phyloP scores from a whole-genome alignment of 768 basidiomycete genomes.

The Pulveroboletus sp. region DNA sequence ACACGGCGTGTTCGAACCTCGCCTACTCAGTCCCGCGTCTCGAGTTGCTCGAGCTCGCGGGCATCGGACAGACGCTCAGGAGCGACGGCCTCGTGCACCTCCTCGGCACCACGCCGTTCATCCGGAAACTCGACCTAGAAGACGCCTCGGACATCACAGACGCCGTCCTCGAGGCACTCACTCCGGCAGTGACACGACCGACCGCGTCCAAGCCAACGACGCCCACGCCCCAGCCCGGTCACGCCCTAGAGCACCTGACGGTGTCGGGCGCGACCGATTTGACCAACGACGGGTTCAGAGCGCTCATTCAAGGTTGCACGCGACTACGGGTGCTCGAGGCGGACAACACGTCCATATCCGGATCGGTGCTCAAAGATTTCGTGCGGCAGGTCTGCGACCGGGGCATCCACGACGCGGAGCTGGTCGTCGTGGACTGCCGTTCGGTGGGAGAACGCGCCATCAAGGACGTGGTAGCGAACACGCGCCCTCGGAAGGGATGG shows the following conservation, averaged over 20 bases:
- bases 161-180: conserved; percentile 60
- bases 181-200: conserved; percentile 35
- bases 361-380: conserved; percentile 61
- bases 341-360: conserved; percentile 74
- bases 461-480: conserved; percentile 54
- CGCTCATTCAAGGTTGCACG: conserved; percentile 61
- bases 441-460: conserved; percentile 57
- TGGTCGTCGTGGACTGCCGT: conserved; percentile 76
- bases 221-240: conserved; percentile 51
- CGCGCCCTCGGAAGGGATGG: conserved; percentile 71
- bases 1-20: conserved; percentile 69
- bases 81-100: conserved; percentile 74
- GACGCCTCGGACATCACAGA: conserved; percentile 75
- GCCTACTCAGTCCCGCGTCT: conserved; percentile 66
- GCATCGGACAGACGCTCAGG: conserved; percentile 63
- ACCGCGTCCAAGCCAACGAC: conserved; percentile 9
- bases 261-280: conserved; percentile 66
- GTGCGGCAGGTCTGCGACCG: conserved; percentile 52
- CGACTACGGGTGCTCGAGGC: conserved; percentile 66
- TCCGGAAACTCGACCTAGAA: conserved; percentile 82
- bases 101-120: conserved; percentile 61
- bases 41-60: conserved; percentile 75
- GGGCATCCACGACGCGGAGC: conserved; percentile 44
- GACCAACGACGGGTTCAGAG: conserved; percentile 57
- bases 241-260: conserved; percentile 65